Percentiles rank a stretch among this genome's conserved stretches.
phyloP scores from a whole-genome alignment of 2,329 filamentous ascomycete species.

The Colletotrichum kahawae region DNA sequence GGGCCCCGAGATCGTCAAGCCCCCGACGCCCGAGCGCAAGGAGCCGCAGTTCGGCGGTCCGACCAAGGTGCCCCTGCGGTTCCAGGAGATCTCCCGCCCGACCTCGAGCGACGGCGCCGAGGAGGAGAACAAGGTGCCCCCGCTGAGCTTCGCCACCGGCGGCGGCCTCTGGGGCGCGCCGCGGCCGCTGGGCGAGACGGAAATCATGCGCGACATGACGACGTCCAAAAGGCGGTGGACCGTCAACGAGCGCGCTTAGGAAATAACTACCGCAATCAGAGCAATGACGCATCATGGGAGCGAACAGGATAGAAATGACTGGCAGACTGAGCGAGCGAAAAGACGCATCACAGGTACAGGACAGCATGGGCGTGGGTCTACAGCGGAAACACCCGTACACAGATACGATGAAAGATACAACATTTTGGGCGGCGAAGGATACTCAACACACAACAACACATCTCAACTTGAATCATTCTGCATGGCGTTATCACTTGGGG shows the following conservation, averaged over 20 bases:
- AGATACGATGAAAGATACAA: not conserved
- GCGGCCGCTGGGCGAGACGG: conserved; percentile 48
- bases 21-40: conserved; percentile 24
- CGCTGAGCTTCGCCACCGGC: conserved; percentile 41
- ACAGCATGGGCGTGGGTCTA: not conserved
- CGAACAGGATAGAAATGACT: not conserved
- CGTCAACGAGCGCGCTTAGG: conserved; percentile 48
- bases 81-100: conserved; percentile 22
- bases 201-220: conserved; percentile 48
- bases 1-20: conserved; percentile 6
- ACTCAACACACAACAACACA: not conserved
- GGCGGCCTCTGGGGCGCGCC: conserved; percentile 53
- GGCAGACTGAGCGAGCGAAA: not conserved
- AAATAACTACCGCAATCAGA: not conserved
- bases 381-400: not conserved
- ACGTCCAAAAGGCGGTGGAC: conserved; percentile 61
- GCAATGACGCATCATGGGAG: not conserved
- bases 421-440: not conserved
- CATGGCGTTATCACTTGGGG: conserved; percentile 1
- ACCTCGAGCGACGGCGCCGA: conserved; percentile 27
- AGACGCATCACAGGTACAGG: not conserved
- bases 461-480: conserved; percentile 3
- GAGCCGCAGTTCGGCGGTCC: conserved; percentile 19
- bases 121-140: conserved; percentile 36
- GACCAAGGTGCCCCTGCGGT: conserved; percentile 13